phyloP scores from a whole-genome alignment of 805 yeast species.

The Martiniozyma abietophila region DNA sequence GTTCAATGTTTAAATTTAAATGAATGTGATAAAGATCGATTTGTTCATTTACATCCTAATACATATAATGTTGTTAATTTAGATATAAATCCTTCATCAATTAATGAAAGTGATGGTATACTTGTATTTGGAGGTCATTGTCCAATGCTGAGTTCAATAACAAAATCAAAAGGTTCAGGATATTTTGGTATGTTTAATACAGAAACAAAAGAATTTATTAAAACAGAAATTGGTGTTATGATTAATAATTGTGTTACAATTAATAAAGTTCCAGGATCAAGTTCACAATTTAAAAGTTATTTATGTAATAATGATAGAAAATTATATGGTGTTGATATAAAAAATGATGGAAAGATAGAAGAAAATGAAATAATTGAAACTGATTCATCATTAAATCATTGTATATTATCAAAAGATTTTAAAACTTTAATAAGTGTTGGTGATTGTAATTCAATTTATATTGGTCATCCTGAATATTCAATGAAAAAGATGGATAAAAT shows the following conservation, averaged over 20 bases:
- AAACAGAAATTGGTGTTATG: constrained; percentile 63
- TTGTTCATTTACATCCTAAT: constrained; percentile 3
- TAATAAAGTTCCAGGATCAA: constrained; percentile 31
- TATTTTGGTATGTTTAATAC: constrained; percentile 50
- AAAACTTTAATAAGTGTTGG: constrained; percentile 62
- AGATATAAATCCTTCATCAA: constrained; percentile 46
- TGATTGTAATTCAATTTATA: constrained; percentile 58
- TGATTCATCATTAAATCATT: constrained; percentile 67
- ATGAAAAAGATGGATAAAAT: constrained; percentile 11
- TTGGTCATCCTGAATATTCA: constrained; percentile 37
- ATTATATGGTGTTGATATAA: constrained; percentile 55
- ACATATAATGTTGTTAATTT: constrained; percentile 26
- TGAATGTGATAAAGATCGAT: background rate
- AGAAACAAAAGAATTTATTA: constrained; percentile 35
- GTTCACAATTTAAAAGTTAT: constrained; percentile 39
- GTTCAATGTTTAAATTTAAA: constrained; percentile 23
- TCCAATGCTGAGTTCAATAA: constrained; percentile 36
- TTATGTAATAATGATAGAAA: constrained; percentile 80
- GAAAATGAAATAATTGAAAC: constrained; percentile 33
- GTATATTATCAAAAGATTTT: constrained; percentile 56
- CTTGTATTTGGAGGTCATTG: constrained; percentile 39
- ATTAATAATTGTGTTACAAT: constrained; percentile 74
- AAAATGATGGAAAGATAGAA: constrained; percentile 34
- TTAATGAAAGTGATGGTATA: constrained; percentile 26
- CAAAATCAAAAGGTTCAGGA: constrained; percentile 31